phyloP scores from a whole-genome alignment of 2,329 filamentous ascomycete species.

The Fusarium irregulare region DNA sequence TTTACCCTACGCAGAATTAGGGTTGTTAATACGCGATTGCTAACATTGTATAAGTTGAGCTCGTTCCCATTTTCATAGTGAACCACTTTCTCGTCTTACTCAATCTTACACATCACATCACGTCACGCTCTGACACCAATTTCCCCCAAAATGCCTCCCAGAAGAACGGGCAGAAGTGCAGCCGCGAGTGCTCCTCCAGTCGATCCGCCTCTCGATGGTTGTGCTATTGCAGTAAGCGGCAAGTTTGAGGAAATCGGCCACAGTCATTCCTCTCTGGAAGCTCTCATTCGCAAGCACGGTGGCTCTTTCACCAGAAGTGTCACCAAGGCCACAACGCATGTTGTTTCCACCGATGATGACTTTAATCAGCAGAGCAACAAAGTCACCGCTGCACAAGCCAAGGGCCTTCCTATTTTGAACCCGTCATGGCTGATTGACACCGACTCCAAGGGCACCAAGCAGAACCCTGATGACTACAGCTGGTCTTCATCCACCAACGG shows the following conservation, averaged over 20 bases:
- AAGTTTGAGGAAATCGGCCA: constrained; percentile 68
- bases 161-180: constrained; percentile 39
- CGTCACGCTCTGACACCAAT: not conserved
- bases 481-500: constrained; percentile 47
- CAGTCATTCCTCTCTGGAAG: constrained; percentile 59
- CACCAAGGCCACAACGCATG: constrained; percentile 63
- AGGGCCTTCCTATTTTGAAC: constrained; percentile 65
- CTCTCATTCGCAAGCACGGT: constrained; percentile 61
- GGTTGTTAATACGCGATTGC: constrained; percentile 10
- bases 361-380: constrained; percentile 63
- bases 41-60: constrained; percentile 28
- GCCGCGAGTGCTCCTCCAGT: constrained; percentile 40
- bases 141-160: constrained; percentile 37
- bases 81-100: not conserved
- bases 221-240: constrained; percentile 68
- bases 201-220: constrained; percentile 57
- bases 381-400: constrained; percentile 59
- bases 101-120: not conserved
- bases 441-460: constrained; percentile 47
- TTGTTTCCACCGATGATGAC: constrained; percentile 67
- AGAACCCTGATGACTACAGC: constrained; percentile 42
- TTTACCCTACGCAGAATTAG: not conserved
- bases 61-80: not conserved
- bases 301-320: constrained; percentile 61
- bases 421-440: constrained; percentile 73